Base-by-base conservation (phyloP, 176 grass and related monocot genomes). In the Juncus effusus region DNA sequence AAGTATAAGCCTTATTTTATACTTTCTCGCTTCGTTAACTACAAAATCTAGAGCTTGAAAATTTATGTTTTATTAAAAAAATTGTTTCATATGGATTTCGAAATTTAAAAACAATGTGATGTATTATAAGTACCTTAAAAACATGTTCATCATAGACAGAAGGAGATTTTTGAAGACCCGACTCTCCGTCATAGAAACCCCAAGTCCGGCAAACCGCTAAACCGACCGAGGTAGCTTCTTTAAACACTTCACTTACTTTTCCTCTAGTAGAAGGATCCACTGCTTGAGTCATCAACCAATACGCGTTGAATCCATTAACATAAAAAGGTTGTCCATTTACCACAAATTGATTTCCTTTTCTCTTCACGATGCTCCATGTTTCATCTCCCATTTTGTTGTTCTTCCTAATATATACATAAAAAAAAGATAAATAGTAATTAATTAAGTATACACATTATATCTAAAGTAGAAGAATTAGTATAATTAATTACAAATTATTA, bases 31-130 rank as follows among this genome's bases (percentile, higher is more conserved):
- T 77, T 92, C 88, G 56, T 60, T 87, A 56, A 87, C 64, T 35
- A 92, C 88, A 86, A 87, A 92, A 75, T 92, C 88, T 42, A 92
- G 60, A 47, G 78, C 88, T 84, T 92, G 14, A 10, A n/a, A 47
- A 61, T 44, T 37, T 58, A 60, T 3, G 16, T n/a, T 35, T 3
- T 12, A 13, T 40, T 15, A 9, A 56, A 40, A 3, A 62, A 62
- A 28, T 28, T 28, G 19, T 28, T 13, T 38, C 40, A 37, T 37
- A 15, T 61, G 35, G 19, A 13, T 39, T 12, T 62, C n/a, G 13
- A 3, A 62, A 62, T 39, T 47, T 28, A 28, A 28, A 28, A 28
- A 28, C 19, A 28, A 28, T 1, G 1, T 28, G 19, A 28, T 1
- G 19, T 28, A 28, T 28, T 28, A 28, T 13, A 36, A 6, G 8